These are phyloP conservation scores for Lactuca saligna DNA, from an alignment of 129 eudicot species.

Conservation along the genomic window DNA sequence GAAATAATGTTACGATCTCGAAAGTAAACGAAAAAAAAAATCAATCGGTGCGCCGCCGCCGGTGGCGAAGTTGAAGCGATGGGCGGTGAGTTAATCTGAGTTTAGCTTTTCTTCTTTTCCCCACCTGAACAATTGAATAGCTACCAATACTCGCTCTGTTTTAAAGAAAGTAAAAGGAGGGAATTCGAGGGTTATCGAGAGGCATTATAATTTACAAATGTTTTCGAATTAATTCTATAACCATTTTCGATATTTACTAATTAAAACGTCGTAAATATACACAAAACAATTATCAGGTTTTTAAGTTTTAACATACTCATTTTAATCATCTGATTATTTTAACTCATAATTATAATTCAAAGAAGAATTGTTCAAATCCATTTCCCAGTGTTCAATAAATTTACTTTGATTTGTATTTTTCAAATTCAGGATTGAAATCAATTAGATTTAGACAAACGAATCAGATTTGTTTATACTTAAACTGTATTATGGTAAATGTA, in stretches of 20 bases:
- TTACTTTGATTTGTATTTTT: neutral
- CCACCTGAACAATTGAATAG: slow-evolving; percentile 3
- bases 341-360: no score
- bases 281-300: no score
- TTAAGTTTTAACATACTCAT: no score
- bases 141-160: neutral
- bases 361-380: neutral
- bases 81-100: slow-evolving; percentile 25
- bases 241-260: neutral
- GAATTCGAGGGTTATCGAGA: slow-evolving; percentile 19
- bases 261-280: no score
- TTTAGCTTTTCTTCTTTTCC: slow-evolving; percentile 7
- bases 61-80: slow-evolving; percentile 15
- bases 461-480: neutral
- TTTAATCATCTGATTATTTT: no score
- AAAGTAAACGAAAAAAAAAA: neutral
- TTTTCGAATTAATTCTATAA: neutral
- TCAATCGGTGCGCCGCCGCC: slow-evolving; percentile 17
- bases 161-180: slow-evolving; percentile 40
- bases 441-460: neutral
- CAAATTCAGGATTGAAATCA: neutral
- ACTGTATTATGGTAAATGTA: neutral
- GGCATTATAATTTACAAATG: neutral
- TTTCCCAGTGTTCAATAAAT: neutral
- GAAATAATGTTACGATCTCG: slow-evolving; percentile 8